These are phyloP conservation scores for Macroventuria anomochaeta DNA, from an alignment of 2,329 filamentous ascomycete species.

Conservation along the genomic window DNA sequence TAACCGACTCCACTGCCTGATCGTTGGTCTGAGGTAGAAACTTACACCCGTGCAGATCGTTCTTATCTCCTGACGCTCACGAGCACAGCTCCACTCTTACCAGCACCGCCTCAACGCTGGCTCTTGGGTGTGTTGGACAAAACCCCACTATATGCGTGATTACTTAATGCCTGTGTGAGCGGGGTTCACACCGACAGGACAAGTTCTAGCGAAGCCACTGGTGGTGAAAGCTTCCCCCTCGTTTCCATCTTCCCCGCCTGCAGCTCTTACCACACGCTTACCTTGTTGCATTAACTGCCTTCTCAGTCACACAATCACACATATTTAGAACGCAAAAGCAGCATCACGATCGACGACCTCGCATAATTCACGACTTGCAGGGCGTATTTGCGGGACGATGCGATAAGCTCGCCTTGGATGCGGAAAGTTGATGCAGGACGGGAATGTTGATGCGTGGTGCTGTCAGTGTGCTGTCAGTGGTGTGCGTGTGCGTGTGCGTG, in stretches of 20 bases:
- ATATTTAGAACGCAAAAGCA: background rate
- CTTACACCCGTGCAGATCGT: constrained; percentile 1
- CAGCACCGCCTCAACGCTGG: background rate
- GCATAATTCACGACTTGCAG: background rate
- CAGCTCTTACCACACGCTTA: background rate
- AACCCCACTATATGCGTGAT: background rate
- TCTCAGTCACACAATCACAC: no score
- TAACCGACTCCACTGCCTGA: background rate
- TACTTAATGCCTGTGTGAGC: background rate
- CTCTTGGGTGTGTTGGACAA: no score
- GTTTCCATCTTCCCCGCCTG: constrained; percentile 5
- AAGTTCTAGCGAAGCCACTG: background rate
- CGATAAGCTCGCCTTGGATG: background rate
- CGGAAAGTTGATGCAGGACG: background rate
- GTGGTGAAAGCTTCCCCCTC: background rate
- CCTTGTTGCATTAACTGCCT: background rate
- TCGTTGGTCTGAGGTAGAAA: no score
- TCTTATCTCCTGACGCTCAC: constrained; percentile 3
- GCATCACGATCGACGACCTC: constrained; percentile 3
- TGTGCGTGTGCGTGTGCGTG: background rate
- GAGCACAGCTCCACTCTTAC: background rate
- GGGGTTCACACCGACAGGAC: background rate
- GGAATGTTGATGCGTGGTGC: background rate
- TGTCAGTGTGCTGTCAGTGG: background rate
- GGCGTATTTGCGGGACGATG: background rate